Conservation (phyloP, 2,329 filamentous ascomycete genomes). For the Ophiosphaerella narmari region DNA sequence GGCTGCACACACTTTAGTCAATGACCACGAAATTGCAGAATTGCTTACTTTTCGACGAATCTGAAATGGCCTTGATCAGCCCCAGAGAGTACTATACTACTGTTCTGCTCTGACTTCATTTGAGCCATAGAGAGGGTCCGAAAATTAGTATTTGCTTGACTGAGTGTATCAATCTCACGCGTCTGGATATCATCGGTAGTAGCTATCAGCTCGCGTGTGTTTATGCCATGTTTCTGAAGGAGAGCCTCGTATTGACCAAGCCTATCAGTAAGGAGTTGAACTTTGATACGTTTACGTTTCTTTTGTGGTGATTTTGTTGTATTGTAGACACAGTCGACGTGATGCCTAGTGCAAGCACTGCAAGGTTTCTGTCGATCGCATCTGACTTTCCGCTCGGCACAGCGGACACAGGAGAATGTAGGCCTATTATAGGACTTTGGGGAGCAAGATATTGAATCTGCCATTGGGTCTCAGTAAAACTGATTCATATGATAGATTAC, state of each 20-base stretch:
- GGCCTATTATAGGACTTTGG: background rate
- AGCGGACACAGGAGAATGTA: conserved; percentile 23
- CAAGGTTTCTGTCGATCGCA: conserved; percentile 31
- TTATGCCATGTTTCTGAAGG: conserved; percentile 22
- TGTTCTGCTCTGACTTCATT: too few relatives aligned
- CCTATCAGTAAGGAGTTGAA: conserved; percentile 18
- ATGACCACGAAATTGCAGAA: conserved; percentile 68
- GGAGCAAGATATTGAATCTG: background rate
- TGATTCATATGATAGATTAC: too few relatives aligned
- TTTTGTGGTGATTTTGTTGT: conserved; percentile 8
- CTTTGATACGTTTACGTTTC: conserved; percentile 7
- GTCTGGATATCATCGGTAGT: background rate
- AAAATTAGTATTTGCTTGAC: background rate
- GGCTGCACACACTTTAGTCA: conserved; percentile 56
- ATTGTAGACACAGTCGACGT: conserved; percentile 21
- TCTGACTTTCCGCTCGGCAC: conserved; percentile 28
- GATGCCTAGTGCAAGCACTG: conserved; percentile 22
- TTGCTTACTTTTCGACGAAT: conserved; percentile 69
- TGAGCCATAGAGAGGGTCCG: too few relatives aligned
- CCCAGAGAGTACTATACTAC: too few relatives aligned
- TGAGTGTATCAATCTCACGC: too few relatives aligned
- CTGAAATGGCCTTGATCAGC: conserved; percentile 23
- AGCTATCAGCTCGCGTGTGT: background rate
- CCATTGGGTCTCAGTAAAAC: background rate
- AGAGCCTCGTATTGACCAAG: conserved; percentile 28